Percentiles rank a stretch among this genome's conserved stretches.
Conservation (phyloP, 139 green algal species). For the Parachlorella kessleri region DNA sequence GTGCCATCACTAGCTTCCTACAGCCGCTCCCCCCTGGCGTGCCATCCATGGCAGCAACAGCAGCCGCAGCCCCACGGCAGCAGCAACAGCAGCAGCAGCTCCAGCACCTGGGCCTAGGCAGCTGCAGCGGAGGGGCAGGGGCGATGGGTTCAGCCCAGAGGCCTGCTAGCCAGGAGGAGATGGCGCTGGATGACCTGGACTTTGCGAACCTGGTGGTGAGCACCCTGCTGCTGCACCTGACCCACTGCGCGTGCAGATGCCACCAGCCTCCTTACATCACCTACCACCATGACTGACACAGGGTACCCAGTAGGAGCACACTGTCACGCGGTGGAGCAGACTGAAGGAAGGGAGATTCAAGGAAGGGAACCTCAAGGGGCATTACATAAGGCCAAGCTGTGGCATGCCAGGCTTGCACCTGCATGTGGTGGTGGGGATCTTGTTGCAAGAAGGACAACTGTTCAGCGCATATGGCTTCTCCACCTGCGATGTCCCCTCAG, state of each 20-base stretch:
- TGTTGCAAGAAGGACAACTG: too few species aligned
- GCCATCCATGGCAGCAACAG: neutral
- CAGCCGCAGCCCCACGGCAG: neutral
- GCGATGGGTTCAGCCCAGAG: neutral
- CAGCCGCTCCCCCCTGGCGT: neutral
- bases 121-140: neutral
- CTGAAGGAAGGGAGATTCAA: too few species aligned
- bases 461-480: too few species aligned
- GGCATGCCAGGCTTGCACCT: too few species aligned
- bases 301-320: neutral
- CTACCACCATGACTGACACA: neutral
- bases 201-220: slow-evolving; percentile 49
- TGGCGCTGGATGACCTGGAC: slow-evolving; percentile 41
- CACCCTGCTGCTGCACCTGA: neutral
- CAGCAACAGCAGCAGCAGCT: neutral
- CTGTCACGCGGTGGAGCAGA: too few species aligned
- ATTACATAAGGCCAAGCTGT: too few species aligned
- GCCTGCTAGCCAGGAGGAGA: slow-evolving; percentile 24
- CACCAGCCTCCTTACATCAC: neutral
- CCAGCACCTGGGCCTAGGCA: too few species aligned
- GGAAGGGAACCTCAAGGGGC: too few species aligned
- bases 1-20: slow-evolving; percentile 7
- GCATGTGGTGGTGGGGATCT: too few species aligned
- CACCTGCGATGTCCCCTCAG: too few species aligned
- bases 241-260: neutral